phyloP scores from a whole-genome alignment of 2,329 filamentous ascomycete genomes.

The Pseudogymnoascus pannorum region DNA sequence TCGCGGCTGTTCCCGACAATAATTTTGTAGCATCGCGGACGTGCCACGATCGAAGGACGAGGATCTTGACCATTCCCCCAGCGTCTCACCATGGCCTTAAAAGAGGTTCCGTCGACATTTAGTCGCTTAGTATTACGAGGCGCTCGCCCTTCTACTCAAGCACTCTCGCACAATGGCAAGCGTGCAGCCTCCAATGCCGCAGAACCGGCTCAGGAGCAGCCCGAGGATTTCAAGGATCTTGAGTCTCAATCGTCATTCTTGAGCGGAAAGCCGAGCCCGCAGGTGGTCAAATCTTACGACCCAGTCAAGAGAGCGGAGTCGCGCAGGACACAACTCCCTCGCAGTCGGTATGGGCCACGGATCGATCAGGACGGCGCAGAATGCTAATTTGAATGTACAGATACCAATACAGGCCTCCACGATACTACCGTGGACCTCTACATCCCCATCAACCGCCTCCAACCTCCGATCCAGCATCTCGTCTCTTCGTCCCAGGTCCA shows the following conservation, averaged over 20 bases:
- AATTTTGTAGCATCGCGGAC: slow-evolving; percentile 10
- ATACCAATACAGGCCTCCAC: slow-evolving; percentile 91
- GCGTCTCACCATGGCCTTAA: slow-evolving; percentile 25
- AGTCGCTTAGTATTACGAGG: slow-evolving; percentile 22
- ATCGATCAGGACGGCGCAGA: slow-evolving; percentile 3
- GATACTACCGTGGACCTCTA: slow-evolving; percentile 88
- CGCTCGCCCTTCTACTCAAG: slow-evolving; percentile 14
- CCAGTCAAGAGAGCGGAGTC: slow-evolving; percentile 38
- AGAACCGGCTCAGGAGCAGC: slow-evolving; percentile 17
- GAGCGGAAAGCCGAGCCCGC: slow-evolving; percentile 28
- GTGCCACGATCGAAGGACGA: background rate
- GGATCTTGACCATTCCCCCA: slow-evolving; percentile 1
- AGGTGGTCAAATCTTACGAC: slow-evolving; percentile 38
- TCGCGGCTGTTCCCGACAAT: slow-evolving; percentile 10
- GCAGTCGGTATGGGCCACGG: slow-evolving; percentile 31
- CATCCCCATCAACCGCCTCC: slow-evolving; percentile 89
- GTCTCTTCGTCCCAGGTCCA: slow-evolving; percentile 82
- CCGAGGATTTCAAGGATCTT: slow-evolving; percentile 34
- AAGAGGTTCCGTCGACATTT: slow-evolving; percentile 26
- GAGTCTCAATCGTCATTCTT: slow-evolving; percentile 39
- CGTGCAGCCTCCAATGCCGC: slow-evolving; percentile 26
- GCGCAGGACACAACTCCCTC: slow-evolving; percentile 31
- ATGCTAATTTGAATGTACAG: slow-evolving; percentile 38
- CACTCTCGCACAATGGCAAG: slow-evolving; percentile 16
- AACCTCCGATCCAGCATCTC: slow-evolving; percentile 77